Conservation (phyloP, 495 filamentous ascomycete species). For the Talaromyces trachyspermus region DNA sequence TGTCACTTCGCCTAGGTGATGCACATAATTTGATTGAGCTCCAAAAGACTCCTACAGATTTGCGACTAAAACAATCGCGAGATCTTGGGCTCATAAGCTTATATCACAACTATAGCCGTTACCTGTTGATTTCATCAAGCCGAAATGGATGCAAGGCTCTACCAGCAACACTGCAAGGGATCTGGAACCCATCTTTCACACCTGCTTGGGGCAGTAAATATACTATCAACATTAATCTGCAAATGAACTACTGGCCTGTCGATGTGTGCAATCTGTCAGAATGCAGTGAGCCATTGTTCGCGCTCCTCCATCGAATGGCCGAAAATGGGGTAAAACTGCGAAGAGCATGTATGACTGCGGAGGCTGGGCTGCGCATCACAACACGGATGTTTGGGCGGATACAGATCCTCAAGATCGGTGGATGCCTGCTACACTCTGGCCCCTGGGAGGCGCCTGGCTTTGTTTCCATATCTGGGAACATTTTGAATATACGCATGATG, state of each 20-base stretch:
- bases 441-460: conserved; percentile 43
- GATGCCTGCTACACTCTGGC: conserved; percentile 39
- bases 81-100: conserved; percentile 34
- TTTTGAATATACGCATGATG: conserved; percentile 32
- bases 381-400: conserved; percentile 45
- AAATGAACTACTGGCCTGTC: conserved; percentile 57
- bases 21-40: neutral
- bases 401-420: conserved; percentile 37
- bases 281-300: conserved; percentile 31
- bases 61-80: conserved; percentile 16
- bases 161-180: conserved; percentile 51
- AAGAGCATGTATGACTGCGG: conserved; percentile 41
- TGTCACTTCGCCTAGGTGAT: conserved; percentile 22
- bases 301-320: conserved; percentile 29
- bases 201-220: conserved; percentile 49
- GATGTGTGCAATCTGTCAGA: conserved; percentile 34
- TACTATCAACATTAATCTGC: conserved; percentile 51
- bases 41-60: conserved; percentile 21
- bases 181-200: conserved; percentile 46
- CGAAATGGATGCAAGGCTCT: conserved; percentile 29
- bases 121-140: conserved; percentile 40
- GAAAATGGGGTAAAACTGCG: conserved; percentile 29
- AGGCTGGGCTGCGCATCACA: conserved; percentile 41
- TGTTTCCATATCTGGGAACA: conserved; percentile 40
- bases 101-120: conserved; percentile 41